A percentile compares a stretch with the other conserved stretches of the same genome.
Evolutionary conservation across 805 yeast genomes (phyloP).

Genomic region (Saturnispora gosingensis): DNA sequence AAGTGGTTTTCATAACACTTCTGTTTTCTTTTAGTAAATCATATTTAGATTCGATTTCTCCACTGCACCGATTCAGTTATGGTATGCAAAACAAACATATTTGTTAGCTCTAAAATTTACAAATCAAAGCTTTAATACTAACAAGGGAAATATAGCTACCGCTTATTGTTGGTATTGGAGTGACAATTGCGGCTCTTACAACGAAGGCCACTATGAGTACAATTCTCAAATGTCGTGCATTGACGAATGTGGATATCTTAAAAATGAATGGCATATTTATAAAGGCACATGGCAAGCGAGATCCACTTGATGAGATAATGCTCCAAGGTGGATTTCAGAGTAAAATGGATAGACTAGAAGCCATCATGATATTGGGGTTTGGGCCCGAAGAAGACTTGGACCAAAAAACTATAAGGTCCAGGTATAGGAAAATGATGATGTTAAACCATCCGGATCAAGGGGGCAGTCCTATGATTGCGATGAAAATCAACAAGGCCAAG

Average conservation of each 20-base stretch:
- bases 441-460: constrained; percentile 86
- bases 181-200: constrained; percentile 42
- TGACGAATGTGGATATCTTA: constrained; percentile 33
- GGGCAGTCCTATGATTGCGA: constrained; percentile 72
- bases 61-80: background rate
- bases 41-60: too few relatives aligned
- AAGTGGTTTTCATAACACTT: background rate
- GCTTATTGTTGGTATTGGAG: constrained; percentile 45
- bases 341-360: constrained; percentile 63
- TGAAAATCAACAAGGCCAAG: constrained; percentile 82
- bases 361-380: constrained; percentile 54
- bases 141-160: constrained; percentile 32
- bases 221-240: constrained; percentile 20
- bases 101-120: background rate
- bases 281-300: background rate
- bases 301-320: constrained; percentile 9
- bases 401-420: constrained; percentile 47
- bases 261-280: constrained; percentile 28
- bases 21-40: background rate
- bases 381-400: constrained; percentile 44
- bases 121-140: constrained; percentile 5
- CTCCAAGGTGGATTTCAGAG: constrained; percentile 55
- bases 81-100: background rate
- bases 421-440: constrained; percentile 71
- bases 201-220: constrained; percentile 32